Evolutionary conservation across 495 filamentous ascomycete genomes (phyloP), one percentile per base, ranked within the genome.

Genomic region (Chlorociboria aeruginascens): DNA sequence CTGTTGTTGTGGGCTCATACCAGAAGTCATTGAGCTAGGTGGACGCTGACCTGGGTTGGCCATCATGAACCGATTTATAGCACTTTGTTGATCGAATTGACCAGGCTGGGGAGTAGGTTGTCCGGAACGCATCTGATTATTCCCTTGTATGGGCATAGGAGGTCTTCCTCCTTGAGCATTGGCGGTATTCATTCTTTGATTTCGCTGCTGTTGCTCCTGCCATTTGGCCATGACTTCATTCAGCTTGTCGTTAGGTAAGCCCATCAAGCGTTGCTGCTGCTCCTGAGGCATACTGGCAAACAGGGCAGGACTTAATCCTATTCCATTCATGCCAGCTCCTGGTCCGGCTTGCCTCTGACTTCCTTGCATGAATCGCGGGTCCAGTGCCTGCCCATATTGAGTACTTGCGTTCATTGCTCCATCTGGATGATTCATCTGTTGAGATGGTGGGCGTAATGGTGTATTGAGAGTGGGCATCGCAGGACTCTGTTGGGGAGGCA

Each of bases 401-500:
- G 56, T 55, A 33, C 54, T 64, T 30, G 66, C 68, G 33, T 57
- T 58, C 40, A 63, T 58, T 35, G 62, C 25, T 7, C 25, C 28
- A 44, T 53, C 61, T 47, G 46, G 55, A 48, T 52, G 61, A 54
- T 35, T 60, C 64, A 69, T 68, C 34, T 66, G 61, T 34, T 66
- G 60, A 13, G 70, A 65, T 10, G 69, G 63, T 17, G 67, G 66
- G 17, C 63, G 62, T 29, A 60, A 34, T 11, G 72, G 71, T 1
- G 69, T 62, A 39, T 70, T 76, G 35, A 74, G 45, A 1, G 69
- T 71, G 37, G 61, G 62, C 70, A 76, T 70, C 0, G 62, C 67
- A 7, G 73, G 73, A 46, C 70, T 74, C 46, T 72, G 73, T 7
- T 71, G 71, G 13, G 68, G 61, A 11, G 62, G 60, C 10, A 69